Evolutionary conservation across 768 basidiomycete genomes (phyloP), one percentile per base, ranked within the genome.

Genomic region (Mycena crocata): DNA sequence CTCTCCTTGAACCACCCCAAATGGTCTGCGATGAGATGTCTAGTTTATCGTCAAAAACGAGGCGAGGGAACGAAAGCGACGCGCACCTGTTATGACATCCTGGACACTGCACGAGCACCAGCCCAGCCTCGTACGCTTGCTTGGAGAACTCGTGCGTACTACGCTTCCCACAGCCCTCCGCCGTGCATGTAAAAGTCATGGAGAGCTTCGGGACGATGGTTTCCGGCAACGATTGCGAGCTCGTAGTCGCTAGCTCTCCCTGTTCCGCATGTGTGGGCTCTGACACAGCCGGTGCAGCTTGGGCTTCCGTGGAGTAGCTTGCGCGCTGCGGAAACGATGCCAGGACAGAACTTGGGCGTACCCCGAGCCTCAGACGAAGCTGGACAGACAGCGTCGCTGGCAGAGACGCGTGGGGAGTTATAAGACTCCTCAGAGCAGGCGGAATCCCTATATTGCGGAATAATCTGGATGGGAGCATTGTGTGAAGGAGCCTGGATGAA

Each of bases 41-140:
- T 94, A 59, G 23, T 31, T 31, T 44, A 45, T 9, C 31, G 17
- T 66, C 62, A 63, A 32, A 32, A 23, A 31, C 26, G 30, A 50
- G 14, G 17, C 39, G 48, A 37, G 57, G 61, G 58, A 45, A 31
- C 12, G n/a, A 26, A 42, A 31, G n/a, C 26, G 65, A 57, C 15
- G 79, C 89, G 57, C 74, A 95, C 93, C 96, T 82, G 72, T 93
- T 94, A 72, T 92, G 89, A 76, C 97, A 99, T 17, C 86, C 87
- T 2, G 96, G 96, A 80, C 97, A 99, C 75, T 96, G 87, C 1
- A 98, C 87, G 30, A 99, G 82, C 3, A 99, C 96, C 56, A 98
- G 90, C 0, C 97, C 97, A 48, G 85, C 87, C 75, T 92, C 87
- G 78, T 99, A 99, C 23, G 94, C 87, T 48, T 89, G 86, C 75